Conservation (phyloP, 257 asterid genomes). For the Solanum appendiculatum region DNA sequence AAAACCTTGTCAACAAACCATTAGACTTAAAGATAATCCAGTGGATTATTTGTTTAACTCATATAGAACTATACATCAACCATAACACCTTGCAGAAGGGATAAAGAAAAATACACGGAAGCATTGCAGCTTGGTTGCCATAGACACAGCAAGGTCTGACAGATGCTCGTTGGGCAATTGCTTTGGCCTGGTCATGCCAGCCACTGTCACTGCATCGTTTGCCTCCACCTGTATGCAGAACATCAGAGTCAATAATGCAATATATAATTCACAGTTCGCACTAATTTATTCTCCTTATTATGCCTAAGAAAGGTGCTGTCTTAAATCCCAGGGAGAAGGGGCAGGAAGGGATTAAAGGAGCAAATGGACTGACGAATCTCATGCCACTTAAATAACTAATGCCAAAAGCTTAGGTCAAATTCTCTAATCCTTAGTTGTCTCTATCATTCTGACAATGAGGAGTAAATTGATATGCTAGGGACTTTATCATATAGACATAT, state of each 20-base stretch:
- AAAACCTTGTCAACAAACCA: not conserved
- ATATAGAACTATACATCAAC: not conserved
- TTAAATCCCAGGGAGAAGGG: not conserved
- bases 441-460: not conserved
- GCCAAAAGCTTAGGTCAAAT: not conserved
- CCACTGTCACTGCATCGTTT: conserved; percentile 90
- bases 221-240: conserved; percentile 68
- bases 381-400: not conserved
- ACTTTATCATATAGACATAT: not conserved
- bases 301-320: not conserved
- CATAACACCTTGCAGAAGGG: not conserved
- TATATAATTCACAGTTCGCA: not conserved
- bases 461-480: not conserved
- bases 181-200: conserved; percentile 93
- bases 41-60: not conserved
- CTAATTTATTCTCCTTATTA: not conserved
- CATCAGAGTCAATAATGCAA: not conserved
- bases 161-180: conserved; percentile 77
- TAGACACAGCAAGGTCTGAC: conserved; percentile 90
- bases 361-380: not conserved
- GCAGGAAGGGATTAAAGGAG: not conserved
- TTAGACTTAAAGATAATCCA: not conserved
- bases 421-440: not conserved
- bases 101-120: conserved; percentile 52
- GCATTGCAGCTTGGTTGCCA: conserved; percentile 88